Evolutionary conservation across 805 yeast species (phyloP).

Genomic region (Yarrowia divulgata): DNA sequence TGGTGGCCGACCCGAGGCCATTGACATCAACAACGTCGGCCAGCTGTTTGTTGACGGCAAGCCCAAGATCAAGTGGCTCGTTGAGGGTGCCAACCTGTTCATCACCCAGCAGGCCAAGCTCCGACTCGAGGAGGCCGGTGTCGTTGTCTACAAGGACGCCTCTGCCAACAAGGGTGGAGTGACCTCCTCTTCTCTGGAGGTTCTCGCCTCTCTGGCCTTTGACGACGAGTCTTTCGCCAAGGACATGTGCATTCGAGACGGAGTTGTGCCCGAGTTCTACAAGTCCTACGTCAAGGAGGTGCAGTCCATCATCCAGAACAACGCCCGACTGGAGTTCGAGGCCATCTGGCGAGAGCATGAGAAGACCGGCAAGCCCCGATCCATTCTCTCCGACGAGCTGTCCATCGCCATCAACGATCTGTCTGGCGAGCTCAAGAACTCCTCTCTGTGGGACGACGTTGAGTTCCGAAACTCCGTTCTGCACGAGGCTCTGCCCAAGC

Average conservation of each 20-base stretch:
- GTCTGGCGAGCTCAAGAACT: slow-evolving; percentile 82
- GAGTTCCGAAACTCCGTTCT: slow-evolving; percentile 79
- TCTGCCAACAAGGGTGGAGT: slow-evolving; percentile 99
- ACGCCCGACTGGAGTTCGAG: slow-evolving; percentile 86
- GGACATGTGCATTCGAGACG: slow-evolving; percentile 71
- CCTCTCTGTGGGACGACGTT: slow-evolving; percentile 83
- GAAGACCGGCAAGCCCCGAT: slow-evolving; percentile 65
- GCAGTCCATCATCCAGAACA: slow-evolving; percentile 73
- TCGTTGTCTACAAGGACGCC: slow-evolving; percentile 90
- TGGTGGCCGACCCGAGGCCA: slow-evolving; percentile 98
- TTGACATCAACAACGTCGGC: slow-evolving; percentile 82
- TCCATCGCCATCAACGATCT: slow-evolving; percentile 84
- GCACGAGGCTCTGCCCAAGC: slow-evolving; percentile 75
- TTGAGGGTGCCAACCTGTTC: slow-evolving; percentile 97
- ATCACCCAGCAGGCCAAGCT: slow-evolving; percentile 94
- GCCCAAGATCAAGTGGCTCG: slow-evolving; percentile 81
- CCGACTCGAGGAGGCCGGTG: slow-evolving; percentile 84
- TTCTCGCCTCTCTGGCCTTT: slow-evolving; percentile 89
- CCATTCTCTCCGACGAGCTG: slow-evolving; percentile 77
- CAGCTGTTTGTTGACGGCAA: slow-evolving; percentile 78
- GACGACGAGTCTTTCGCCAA: slow-evolving; percentile 81
- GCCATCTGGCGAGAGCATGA: slow-evolving; percentile 81
- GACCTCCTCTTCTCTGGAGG: slow-evolving; percentile 94
- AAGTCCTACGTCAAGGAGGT: slow-evolving; percentile 83
- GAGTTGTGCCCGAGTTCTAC: slow-evolving; percentile 73